Percentiles rank a stretch among this genome's conserved stretches.
These are phyloP conservation scores for Astrephomene gubernaculifera DNA, from an alignment of 139 green algal genomes.

Conservation along the genomic window DNA sequence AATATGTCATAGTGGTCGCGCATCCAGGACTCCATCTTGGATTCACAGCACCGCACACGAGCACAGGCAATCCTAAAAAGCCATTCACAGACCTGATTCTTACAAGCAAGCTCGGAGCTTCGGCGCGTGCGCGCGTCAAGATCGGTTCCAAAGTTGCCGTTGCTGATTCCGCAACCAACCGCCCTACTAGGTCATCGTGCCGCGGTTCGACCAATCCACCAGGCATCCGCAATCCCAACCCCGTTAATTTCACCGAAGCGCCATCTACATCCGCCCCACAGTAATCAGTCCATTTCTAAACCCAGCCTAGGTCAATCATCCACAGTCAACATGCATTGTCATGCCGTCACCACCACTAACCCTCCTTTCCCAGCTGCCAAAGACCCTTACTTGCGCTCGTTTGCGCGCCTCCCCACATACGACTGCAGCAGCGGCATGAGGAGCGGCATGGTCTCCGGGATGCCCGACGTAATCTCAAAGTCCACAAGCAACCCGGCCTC, in stretches of 20 bases:
- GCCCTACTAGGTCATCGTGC: neutral
- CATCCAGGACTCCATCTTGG: conserved; percentile 34
- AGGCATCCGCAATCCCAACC: neutral
- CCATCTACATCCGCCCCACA: neutral
- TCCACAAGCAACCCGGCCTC: conserved; percentile 80
- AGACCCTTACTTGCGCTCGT: neutral
- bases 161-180: neutral
- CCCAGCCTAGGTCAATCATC: neutral
- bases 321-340: neutral
- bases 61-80: neutral
- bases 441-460: conserved; percentile 92
- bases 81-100: neutral
- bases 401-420: conserved; percentile 8
- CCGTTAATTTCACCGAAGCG: neutral
- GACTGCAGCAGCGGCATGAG: conserved; percentile 72
- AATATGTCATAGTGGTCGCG: neutral
- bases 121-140: neutral
- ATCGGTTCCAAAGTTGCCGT: neutral
- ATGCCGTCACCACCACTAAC: neutral
- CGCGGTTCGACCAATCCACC: neutral
- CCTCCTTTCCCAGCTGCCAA: neutral
- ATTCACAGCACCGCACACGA: too few species aligned
- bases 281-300: too few species aligned
- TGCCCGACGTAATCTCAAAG: conserved; percentile 95
- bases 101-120: neutral